Conservation (phyloP, 2,329 filamentous ascomycete species). For the Colletotrichum endophyticum region DNA sequence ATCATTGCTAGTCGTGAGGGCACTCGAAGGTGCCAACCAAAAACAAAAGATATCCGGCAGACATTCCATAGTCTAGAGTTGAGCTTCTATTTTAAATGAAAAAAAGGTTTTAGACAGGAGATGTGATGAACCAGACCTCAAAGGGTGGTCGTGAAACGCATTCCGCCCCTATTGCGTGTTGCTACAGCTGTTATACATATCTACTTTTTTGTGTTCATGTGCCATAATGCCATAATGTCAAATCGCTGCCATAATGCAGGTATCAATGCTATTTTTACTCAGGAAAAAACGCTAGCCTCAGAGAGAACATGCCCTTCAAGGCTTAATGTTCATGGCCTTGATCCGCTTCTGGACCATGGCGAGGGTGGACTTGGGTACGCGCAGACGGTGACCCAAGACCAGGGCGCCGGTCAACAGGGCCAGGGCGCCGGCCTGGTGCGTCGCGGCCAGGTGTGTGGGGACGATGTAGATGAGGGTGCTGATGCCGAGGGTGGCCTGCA, state of each 20-base stretch:
- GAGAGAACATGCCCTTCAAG: background rate
- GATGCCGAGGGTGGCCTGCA: slow-evolving; percentile 89
- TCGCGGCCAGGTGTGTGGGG: slow-evolving; percentile 83
- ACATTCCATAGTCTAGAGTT: slow-evolving; percentile 22
- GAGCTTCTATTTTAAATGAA: slow-evolving; percentile 1
- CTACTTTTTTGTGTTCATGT: background rate
- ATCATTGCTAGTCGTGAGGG: background rate
- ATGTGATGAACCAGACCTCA: background rate
- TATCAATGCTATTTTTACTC: background rate
- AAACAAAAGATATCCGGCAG: slow-evolving; percentile 11
- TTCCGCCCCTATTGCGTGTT: background rate
- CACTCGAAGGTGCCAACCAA: background rate
- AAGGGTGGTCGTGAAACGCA: background rate
- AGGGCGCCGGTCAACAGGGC: slow-evolving; percentile 83
- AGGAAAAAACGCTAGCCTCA: background rate
- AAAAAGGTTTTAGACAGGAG: background rate
- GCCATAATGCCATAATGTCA: background rate
- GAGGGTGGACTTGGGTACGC: slow-evolving; percentile 71
- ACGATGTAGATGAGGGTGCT: slow-evolving; percentile 93
- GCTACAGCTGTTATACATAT: slow-evolving; percentile 13
- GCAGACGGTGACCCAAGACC: slow-evolving; percentile 78
- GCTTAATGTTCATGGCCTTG: slow-evolving; percentile 19
- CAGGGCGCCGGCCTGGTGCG: slow-evolving; percentile 90
- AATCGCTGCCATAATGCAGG: slow-evolving; percentile 8
- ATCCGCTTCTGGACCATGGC: slow-evolving; percentile 61